Evolutionary conservation across 2,329 filamentous ascomycete species (phyloP).

Genomic region (Claviceps citrina): DNA sequence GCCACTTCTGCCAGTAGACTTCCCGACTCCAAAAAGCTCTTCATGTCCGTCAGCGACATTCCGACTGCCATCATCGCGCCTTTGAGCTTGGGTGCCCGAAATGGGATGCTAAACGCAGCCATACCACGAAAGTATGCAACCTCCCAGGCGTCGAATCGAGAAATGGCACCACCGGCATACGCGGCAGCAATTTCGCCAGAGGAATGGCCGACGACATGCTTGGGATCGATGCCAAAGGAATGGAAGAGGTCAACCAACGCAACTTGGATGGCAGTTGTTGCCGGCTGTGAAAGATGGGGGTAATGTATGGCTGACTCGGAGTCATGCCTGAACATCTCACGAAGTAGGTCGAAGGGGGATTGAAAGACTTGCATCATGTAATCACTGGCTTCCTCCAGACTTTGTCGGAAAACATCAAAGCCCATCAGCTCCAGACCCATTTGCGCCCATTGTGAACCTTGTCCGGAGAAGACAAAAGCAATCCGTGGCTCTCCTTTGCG

Average conservation of each 20-base stretch:
- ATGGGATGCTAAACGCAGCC: slow-evolving; percentile 16
- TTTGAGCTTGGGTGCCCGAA: slow-evolving; percentile 14
- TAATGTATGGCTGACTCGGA: slow-evolving; percentile 16
- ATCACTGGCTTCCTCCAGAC: slow-evolving; percentile 19
- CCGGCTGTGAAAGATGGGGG: slow-evolving; percentile 25
- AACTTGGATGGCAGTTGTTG: slow-evolving; percentile 27
- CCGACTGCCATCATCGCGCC: slow-evolving; percentile 29
- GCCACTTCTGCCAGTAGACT: slow-evolving; percentile 20
- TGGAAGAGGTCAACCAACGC: slow-evolving; percentile 26
- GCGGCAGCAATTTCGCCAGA: slow-evolving; percentile 33
- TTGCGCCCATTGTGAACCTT: slow-evolving; percentile 27
- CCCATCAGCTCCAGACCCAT: slow-evolving; percentile 28
- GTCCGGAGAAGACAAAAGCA: slow-evolving; percentile 29
- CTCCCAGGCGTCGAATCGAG: slow-evolving; percentile 23
- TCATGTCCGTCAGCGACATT: slow-evolving; percentile 16
- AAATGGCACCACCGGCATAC: slow-evolving; percentile 23
- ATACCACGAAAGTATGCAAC: slow-evolving; percentile 27
- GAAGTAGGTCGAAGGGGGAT: slow-evolving; percentile 19
- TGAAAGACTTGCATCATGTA: slow-evolving; percentile 17
- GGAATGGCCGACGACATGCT: slow-evolving; percentile 27
- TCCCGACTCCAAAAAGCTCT: slow-evolving; percentile 13
- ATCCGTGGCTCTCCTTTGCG: slow-evolving; percentile 16
- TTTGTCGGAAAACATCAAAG: slow-evolving; percentile 26
- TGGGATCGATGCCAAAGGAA: slow-evolving; percentile 18
- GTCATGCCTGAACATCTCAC: slow-evolving; percentile 20